Conservation (phyloP, 2,329 filamentous ascomycete genomes). For the Daldinia sp. region DNA sequence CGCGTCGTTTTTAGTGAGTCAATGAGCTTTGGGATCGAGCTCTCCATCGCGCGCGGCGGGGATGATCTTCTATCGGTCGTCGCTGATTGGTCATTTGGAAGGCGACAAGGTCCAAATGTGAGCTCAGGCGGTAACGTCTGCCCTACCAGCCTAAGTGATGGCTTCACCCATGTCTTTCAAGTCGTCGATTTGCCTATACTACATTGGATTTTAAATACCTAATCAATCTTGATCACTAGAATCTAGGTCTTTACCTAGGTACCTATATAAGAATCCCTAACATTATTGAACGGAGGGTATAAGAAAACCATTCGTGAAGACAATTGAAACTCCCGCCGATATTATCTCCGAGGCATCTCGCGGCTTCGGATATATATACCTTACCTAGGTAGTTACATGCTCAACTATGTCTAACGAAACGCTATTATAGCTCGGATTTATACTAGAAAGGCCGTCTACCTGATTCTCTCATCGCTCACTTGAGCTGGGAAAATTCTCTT, state of each 20-base stretch:
- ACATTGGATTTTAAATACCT: background rate
- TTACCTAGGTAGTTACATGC: too few species aligned
- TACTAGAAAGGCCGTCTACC: background rate
- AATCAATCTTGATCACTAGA: too few species aligned
- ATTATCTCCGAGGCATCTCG: conserved; percentile 3
- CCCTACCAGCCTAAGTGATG: background rate
- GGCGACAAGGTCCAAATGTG: background rate
- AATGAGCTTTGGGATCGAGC: too few species aligned
- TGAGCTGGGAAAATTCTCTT: too few species aligned
- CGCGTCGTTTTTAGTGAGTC: background rate
- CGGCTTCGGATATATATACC: background rate
- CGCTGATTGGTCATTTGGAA: background rate
- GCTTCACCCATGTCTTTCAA: background rate
- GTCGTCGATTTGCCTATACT: too few species aligned
- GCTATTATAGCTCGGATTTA: background rate
- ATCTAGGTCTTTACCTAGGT: background rate
- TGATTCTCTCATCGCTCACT: background rate
- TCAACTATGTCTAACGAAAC: background rate
- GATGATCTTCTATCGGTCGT: background rate
- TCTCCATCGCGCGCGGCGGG: background rate
- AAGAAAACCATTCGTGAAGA: background rate
- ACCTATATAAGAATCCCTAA: background rate
- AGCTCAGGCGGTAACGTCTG: background rate
- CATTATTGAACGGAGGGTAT: background rate
- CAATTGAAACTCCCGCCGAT: background rate